Base-by-base conservation (phyloP, 2,329 filamentous ascomycete genomes). In the Rutstroemia sydowiana region DNA sequence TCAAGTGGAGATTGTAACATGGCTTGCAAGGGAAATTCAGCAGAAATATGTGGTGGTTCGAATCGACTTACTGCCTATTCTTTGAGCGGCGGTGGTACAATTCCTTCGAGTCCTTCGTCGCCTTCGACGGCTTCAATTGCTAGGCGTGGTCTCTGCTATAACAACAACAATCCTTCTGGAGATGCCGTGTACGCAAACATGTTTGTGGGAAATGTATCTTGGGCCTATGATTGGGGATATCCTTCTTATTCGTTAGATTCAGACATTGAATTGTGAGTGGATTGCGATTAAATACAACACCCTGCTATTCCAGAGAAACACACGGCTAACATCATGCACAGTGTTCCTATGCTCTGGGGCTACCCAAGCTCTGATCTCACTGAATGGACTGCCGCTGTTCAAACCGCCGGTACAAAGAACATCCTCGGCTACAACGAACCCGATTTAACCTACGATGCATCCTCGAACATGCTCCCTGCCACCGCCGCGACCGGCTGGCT, bases 371-470 rank as follows among this genome's bases (percentile, higher is more conserved):
- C 69, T 13, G 72, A 73, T 54, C 55, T 28, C 51, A 7, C 37
- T 11, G 65, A 63, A 59, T 87, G 82, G 80, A 61, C 65, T 21
- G 42, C 56, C 9, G 73, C 76, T 57, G 79, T 75, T 45, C 75
- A 78, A 54, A 74, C 84, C 53, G 58, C 66, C 49, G 81, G 81
- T 53, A 69, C 75, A 58, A 75, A 73, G 59, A 71, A 73, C 59
- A 66, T 86, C 48, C 75, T 87, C 63, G 75, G 75, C 66, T 85
- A 85, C 76, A 87, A 87, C 73, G 84, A 87, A 73, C 80, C 80
- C 39, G 84, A 87, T 66, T 75, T 76, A 55, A 61, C 61, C n/a
- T 60, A 56, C 28, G 49, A 41, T 1, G 66, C 64, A 21, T 82
- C 86, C 68, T 71, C 79, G 59, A 78, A 82, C 71, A 58, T 61